Conservation (phyloP, 1,284 basidiomycete genomes). For the Cronartium ribicola region DNA sequence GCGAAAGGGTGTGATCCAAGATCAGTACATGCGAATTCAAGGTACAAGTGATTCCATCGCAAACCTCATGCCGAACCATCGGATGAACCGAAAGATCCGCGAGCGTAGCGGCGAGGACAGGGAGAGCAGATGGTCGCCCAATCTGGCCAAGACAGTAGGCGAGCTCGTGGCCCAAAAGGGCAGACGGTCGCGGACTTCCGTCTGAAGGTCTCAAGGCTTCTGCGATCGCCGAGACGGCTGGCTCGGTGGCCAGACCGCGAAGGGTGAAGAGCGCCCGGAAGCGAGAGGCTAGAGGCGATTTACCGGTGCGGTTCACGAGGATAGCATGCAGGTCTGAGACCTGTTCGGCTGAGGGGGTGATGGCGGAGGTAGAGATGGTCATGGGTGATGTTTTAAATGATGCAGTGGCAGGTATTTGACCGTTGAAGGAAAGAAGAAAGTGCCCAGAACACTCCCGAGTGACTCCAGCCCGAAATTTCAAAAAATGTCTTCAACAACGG, state of each 20-base stretch:
- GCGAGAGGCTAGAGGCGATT: constrained; percentile 75
- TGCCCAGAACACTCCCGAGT: too few species aligned
- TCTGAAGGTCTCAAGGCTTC: constrained; percentile 60
- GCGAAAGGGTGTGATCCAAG: background rate
- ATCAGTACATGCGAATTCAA: background rate
- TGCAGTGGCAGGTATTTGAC: too few species aligned
- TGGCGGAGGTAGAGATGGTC: background rate
- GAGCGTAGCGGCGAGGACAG: constrained; percentile 72
- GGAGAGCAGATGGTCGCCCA: constrained; percentile 67
- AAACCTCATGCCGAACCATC: constrained; percentile 95
- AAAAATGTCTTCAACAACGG: too few species aligned
- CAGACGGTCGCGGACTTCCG: constrained; percentile 63
- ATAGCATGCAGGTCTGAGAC: constrained; percentile 60
- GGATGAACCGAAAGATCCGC: constrained; percentile 70
- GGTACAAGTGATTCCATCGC: constrained; percentile 44
- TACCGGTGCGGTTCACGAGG: constrained; percentile 70
- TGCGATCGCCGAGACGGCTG: constrained; percentile 75
- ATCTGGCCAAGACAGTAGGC: constrained; percentile 97
- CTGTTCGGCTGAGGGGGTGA: constrained; percentile 47
- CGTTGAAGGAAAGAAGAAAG: too few species aligned
- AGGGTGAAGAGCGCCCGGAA: constrained; percentile 92
- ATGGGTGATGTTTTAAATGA: background rate
- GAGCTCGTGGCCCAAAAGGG: constrained; percentile 91
- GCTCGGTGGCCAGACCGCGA: constrained; percentile 63
- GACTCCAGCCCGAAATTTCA: too few species aligned